A percentile compares a stretch with the other conserved stretches of the same genome.
These are phyloP conservation scores for Nasturtium officinale DNA, from an alignment of 345 rosid species.

Conservation along the genomic window DNA sequence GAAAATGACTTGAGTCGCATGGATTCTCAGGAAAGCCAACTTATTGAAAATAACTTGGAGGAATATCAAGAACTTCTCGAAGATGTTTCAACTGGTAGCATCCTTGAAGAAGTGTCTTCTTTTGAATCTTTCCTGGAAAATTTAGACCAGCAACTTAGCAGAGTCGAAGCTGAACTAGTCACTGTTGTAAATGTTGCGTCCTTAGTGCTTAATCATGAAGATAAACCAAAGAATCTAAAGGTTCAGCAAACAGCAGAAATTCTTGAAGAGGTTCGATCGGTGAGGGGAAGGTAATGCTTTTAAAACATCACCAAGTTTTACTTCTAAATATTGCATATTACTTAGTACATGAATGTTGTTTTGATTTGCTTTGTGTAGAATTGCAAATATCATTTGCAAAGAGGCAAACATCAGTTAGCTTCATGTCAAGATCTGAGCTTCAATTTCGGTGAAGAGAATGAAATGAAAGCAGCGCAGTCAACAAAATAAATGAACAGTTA, in stretches of 20 bases:
- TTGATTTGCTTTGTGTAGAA: conserved; percentile 28
- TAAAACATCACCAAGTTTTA: conserved; percentile 8
- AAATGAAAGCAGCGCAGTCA: conserved; percentile 3
- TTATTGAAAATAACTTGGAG: conserved; percentile 31
- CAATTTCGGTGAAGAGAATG: not conserved
- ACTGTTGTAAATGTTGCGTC: conserved; percentile 63
- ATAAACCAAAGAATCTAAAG: conserved; percentile 55
- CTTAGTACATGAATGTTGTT: not conserved
- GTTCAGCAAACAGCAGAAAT: conserved; percentile 68
- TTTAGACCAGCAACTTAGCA: conserved; percentile 63
- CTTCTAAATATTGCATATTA: conserved; percentile 3
- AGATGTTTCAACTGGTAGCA: conserved; percentile 38
- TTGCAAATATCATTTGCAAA: conserved; percentile 34
- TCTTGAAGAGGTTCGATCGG: conserved; percentile 55
- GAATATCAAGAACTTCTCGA: conserved; percentile 42
- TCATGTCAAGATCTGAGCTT: conserved; percentile 12
- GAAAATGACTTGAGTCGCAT: conserved; percentile 24
- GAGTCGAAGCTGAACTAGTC: conserved; percentile 59
- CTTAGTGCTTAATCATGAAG: conserved; percentile 51
- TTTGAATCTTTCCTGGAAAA: conserved; percentile 63
- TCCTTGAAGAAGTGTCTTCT: conserved; percentile 50
- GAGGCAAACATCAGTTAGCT: conserved; percentile 28
- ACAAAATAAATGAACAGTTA: not conserved
- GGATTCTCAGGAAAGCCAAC: conserved; percentile 33
- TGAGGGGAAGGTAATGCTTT: conserved; percentile 59